These are phyloP conservation scores for Malus hybrid DNA, from an alignment of 331 rosid species.

Conservation along the genomic window DNA sequence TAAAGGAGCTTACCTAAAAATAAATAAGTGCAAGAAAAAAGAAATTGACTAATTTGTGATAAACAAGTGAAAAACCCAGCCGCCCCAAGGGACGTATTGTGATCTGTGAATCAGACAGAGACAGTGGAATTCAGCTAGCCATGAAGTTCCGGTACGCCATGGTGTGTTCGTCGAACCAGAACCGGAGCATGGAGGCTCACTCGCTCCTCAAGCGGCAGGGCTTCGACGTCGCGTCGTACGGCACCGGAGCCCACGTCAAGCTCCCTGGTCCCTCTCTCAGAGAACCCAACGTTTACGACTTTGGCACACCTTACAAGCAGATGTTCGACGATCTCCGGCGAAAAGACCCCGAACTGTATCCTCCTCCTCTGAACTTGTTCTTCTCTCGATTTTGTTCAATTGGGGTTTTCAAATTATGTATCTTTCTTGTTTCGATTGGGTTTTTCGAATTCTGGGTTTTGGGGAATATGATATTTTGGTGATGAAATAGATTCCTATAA, in stretches of 20 bases:
- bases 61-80: background rate
- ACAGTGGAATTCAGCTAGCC: background rate
- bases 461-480: background rate
- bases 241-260: slow-evolving; percentile 90
- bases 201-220: slow-evolving; percentile 71
- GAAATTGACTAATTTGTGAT: background rate
- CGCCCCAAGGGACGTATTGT: background rate
- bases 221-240: slow-evolving; percentile 83
- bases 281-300: slow-evolving; percentile 92
- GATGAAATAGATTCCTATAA: background rate
- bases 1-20: too few relatives aligned
- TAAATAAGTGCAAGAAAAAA: background rate
- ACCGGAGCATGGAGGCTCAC: slow-evolving; percentile 98
- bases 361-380: slow-evolving; percentile 24
- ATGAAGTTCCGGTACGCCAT: slow-evolving; percentile 74
- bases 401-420: too few relatives aligned
- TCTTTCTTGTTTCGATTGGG: background rate
- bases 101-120: background rate
- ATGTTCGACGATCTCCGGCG: slow-evolving; percentile 85
- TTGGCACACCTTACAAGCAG: slow-evolving; percentile 88
- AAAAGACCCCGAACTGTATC: slow-evolving; percentile 92
- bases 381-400: background rate
- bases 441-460: background rate
- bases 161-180: slow-evolving; percentile 96
- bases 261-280: slow-evolving; percentile 97